Percentiles rank a stretch among this genome's conserved stretches.
Conservation (phyloP, 2,329 filamentous ascomycete species). For the Colletotrichum musae region DNA sequence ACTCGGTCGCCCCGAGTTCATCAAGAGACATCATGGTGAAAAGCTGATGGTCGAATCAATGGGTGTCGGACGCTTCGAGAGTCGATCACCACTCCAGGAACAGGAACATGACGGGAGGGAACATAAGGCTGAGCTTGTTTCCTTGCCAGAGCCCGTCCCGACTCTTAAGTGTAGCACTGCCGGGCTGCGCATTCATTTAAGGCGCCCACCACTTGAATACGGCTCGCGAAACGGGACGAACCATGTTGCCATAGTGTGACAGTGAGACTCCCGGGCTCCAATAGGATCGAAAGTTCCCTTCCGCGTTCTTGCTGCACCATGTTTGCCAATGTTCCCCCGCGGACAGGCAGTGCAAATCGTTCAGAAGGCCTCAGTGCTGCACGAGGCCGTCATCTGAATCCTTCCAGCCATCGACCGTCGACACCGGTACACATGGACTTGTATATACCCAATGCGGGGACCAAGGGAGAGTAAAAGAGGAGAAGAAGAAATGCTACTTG, state of each 20-base stretch:
- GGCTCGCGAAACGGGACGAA: constrained; percentile 2
- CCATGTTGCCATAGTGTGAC: background rate
- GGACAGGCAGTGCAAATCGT: constrained; percentile 6
- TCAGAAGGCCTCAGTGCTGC: constrained; percentile 11
- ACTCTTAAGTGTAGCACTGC: background rate
- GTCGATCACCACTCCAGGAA: background rate
- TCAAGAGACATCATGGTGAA: constrained; percentile 21
- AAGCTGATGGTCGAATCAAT: background rate
- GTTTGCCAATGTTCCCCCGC: constrained; percentile 3
- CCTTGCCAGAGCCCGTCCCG: constrained; percentile 2
- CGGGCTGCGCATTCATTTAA: constrained; percentile 21
- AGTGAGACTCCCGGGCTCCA: background rate
- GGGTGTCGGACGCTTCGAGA: no score
- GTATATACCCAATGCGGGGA: constrained; percentile 14
- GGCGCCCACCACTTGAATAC: background rate
- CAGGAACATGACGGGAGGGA: background rate
- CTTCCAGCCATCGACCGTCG: constrained; percentile 13
- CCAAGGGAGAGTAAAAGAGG: constrained; percentile 3
- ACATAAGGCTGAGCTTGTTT: constrained; percentile 15
- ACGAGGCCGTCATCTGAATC: constrained; percentile 27
- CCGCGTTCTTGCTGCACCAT: background rate
- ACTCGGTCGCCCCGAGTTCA: constrained; percentile 34
- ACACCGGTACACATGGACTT: constrained; percentile 6
- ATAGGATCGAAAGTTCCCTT: background rate
- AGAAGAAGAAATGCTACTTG: background rate